Percentiles rank a stretch among this genome's conserved stretches.
phyloP scores from a whole-genome alignment of 345 rosid species.

The Hypericum perforatum region DNA sequence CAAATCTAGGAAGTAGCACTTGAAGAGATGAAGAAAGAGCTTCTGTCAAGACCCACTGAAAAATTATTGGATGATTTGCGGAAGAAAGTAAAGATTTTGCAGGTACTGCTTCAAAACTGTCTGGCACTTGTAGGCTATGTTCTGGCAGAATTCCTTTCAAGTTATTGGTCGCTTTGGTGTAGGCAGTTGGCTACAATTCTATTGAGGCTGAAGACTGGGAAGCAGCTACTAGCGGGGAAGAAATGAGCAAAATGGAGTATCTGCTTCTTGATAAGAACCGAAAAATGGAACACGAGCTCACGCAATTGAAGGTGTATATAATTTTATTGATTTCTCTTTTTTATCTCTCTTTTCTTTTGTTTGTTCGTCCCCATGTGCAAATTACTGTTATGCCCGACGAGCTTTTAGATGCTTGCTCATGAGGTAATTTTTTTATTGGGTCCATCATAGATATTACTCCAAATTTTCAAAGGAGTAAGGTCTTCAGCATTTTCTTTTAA shows the following conservation, averaged over 20 bases:
- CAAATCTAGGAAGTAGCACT: conserved; percentile 51
- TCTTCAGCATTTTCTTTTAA: too few species aligned
- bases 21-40: conserved; percentile 87
- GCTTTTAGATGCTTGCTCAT: conserved; percentile 2
- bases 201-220: conserved; percentile 99
- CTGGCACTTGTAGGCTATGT: not conserved
- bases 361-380: conserved; percentile 6
- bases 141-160: conserved; percentile 10
- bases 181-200: conserved; percentile 97
- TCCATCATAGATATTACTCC: not conserved
- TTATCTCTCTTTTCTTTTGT: not conserved
- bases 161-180: conserved; percentile 13
- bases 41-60: conserved; percentile 81
- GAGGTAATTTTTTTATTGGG: not conserved
- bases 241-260: conserved; percentile 98
- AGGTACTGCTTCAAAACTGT: conserved; percentile 34
- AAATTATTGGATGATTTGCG: conserved; percentile 91
- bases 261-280: conserved; percentile 97
- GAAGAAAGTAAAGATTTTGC: conserved; percentile 93
- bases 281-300: conserved; percentile 93
- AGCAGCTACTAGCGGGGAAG: conserved; percentile 81
- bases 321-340: not conserved
- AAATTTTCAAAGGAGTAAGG: too few species aligned
- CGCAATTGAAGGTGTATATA: conserved; percentile 67
- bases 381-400: not conserved